Base-by-base conservation (phyloP, 208 protist genomes). In the Trypanosoma theileri region DNA sequence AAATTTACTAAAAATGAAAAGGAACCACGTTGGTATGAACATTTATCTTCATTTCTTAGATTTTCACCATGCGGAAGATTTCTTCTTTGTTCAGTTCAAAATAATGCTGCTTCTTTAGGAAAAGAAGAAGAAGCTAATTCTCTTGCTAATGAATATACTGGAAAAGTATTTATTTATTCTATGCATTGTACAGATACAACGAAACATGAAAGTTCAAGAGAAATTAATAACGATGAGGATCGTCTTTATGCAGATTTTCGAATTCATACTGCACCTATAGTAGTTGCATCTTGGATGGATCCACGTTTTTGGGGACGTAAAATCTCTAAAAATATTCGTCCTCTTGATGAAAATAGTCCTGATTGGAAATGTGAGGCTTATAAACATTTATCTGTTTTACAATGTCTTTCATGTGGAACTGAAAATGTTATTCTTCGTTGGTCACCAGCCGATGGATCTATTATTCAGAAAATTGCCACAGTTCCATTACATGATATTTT, bases 31-130 rank as follows among this genome's bases (percentile, higher is more conserved):
- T 93, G 85, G 84, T 93, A 88, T 66, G 85, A 88, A 48, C 73
- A 73, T 4, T 57, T 77, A 14, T 69, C 73, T 46, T 79, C 71
- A 53, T 75, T 87, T 50, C 53, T 88, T 22, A 51, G 59, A 31
- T 89, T 93, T 66, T 87, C 82, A 10, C 84, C 88, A 13, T 85
- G 80, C 42, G 77, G 73, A 50, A 71, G 80, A 52, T 91, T 90
- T 76, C 50, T 93, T 54, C 64, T 86, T 26, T 84, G 82, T 50
- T 73, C 82, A 0, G 82, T 87, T 41, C 88, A 93, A 78, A 82
- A 77, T 71, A 45, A 54, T 35, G 62, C 78, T 12, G 19, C 58
- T 13, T 60, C 16, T 63, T 69, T 31, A n/a, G 46, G 3, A 50
- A 60, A 74, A 72, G 54, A 58, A 11, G 57, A 67, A 21, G 51